Evolutionary conservation across 176 grass and related monocot genomes (phyloP).

Genomic region (Eragrostis curvula): DNA sequence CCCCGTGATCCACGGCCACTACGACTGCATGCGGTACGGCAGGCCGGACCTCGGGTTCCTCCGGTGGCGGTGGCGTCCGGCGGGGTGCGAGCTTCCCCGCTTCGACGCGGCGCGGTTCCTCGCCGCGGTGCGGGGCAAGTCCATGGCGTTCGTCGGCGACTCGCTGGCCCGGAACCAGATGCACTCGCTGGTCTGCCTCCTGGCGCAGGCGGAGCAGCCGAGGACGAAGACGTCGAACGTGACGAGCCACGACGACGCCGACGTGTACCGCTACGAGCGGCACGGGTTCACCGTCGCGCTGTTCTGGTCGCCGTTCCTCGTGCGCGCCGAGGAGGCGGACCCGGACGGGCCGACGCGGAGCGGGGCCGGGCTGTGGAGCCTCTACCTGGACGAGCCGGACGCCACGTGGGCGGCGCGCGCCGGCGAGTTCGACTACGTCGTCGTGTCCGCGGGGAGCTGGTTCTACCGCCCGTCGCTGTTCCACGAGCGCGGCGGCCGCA

Average conservation of each 20-base stretch:
- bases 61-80: slow-evolving; percentile 57
- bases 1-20: slow-evolving; percentile 61
- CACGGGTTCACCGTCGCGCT: slow-evolving; percentile 49
- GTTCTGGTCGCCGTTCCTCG: slow-evolving; percentile 63
- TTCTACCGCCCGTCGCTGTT: slow-evolving; percentile 57
- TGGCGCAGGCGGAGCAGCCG: slow-evolving; percentile 22
- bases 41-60: slow-evolving; percentile 64
- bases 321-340: slow-evolving; percentile 18
- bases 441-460: slow-evolving; percentile 70
- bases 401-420: slow-evolving; percentile 30
- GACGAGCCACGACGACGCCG: slow-evolving; percentile 1
- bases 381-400: slow-evolving; percentile 65
- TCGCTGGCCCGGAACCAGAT: slow-evolving; percentile 75
- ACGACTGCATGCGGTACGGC: slow-evolving; percentile 71
- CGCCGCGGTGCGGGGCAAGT: slow-evolving; percentile 34
- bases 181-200: slow-evolving; percentile 70
- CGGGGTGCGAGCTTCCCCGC: slow-evolving; percentile 52
- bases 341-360: slow-evolving; percentile 20
- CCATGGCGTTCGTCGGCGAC: slow-evolving; percentile 69
- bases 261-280: slow-evolving; percentile 9
- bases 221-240: background rate
- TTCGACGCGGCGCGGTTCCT: slow-evolving; percentile 57
- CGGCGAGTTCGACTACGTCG: slow-evolving; percentile 23
- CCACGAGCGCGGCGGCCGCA: slow-evolving; percentile 30
- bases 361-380: slow-evolving; percentile 43